Base-by-base conservation (phyloP, 2,329 filamentous ascomycete genomes). In the Hymenoscyphus fraxineus region DNA sequence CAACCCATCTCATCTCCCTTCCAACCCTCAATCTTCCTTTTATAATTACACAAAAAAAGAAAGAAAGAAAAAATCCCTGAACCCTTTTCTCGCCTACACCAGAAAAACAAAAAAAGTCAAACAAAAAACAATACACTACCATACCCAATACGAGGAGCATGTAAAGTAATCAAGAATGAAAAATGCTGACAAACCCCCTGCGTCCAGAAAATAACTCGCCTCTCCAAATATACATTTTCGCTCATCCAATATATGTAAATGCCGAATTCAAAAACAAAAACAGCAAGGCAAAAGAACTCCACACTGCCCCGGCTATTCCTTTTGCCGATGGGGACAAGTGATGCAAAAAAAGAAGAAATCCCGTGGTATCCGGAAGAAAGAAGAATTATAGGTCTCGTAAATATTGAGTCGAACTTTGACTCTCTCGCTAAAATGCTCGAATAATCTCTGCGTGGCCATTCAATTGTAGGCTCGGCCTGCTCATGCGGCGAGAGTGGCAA, bases 401-500 rank as follows among this genome's bases (percentile, higher is more conserved):
- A 51, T 40, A 27, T 7, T 6, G 13, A 44, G 35, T 59, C 22
- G 22, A 59, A 31, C 6, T 19, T 44, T 9, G 32, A 61, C 47
- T 12, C 60, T 35, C 60, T 31, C 60, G 60, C 60, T 62, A 62
- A 62, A 58, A 41, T 57, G 44, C 38, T 27, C 38, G 31, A 27
- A 57, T 57, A 62, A 31, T 40, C 22, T 41, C 39, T 56, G 22
- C 22, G 6, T 57, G 35, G 22, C 31, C 35, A 12, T 51, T 27
- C 44, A 13, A 51, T 59, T 58, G 10, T 63, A 39, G n/a, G 13
- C 47, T 32, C 44, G 35, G 19, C 31, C 35, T 19, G 58, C 60
- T 72, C 47, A 72, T 7, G 70, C 66, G 15, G 64, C 63, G 39
- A 74, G 68, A 22, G 68, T 66, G 44, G 70, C 71, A 59, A 75